phyloP scores from a whole-genome alignment of 75 land plant species.

The Isoetes taiwanensis region DNA sequence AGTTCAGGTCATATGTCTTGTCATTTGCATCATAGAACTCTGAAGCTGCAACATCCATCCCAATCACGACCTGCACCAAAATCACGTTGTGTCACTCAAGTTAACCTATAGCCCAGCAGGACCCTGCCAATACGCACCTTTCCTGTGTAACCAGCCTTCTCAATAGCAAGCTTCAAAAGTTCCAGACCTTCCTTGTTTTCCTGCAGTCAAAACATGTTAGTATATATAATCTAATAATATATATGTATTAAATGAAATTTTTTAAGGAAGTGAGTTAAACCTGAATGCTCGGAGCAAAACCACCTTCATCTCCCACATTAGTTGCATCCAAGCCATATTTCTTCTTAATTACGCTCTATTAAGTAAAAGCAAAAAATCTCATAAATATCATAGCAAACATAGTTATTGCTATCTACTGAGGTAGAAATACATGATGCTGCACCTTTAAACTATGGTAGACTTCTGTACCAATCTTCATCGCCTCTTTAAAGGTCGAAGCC shows the following conservation, averaged over 20 bases:
- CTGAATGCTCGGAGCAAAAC: conserved; percentile 99
- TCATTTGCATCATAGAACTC: conserved; percentile 70
- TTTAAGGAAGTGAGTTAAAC: conserved; percentile 14
- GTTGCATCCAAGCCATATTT: conserved; percentile 99
- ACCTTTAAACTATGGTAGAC: conserved; percentile 90
- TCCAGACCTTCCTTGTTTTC: conserved; percentile 96
- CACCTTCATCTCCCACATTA: conserved; percentile 99
- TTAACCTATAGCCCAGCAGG: not conserved
- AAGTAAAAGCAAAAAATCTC: not conserved
- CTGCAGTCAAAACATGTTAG: conserved; percentile 20
- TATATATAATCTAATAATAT: not conserved
- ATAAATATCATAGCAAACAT: not conserved
- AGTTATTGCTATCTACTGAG: too few species aligned
- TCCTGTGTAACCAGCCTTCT: conserved; percentile 91
- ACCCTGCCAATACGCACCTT: conserved; percentile 31
- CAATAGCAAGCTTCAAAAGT: conserved; percentile 86
- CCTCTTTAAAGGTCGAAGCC: conserved; percentile 86
- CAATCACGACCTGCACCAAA: conserved; percentile 73
- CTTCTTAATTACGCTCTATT: conserved; percentile 89
- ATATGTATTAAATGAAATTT: not conserved
- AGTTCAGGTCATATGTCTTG: conserved; percentile 83
- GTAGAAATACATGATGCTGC: not conserved
- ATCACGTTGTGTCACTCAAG: not conserved
- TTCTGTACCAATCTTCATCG: conserved; percentile 97
- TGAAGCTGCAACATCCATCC: conserved; percentile 99